Conservation (phyloP, 2,329 filamentous ascomycete genomes). For the Curvularia eragrostidis region DNA sequence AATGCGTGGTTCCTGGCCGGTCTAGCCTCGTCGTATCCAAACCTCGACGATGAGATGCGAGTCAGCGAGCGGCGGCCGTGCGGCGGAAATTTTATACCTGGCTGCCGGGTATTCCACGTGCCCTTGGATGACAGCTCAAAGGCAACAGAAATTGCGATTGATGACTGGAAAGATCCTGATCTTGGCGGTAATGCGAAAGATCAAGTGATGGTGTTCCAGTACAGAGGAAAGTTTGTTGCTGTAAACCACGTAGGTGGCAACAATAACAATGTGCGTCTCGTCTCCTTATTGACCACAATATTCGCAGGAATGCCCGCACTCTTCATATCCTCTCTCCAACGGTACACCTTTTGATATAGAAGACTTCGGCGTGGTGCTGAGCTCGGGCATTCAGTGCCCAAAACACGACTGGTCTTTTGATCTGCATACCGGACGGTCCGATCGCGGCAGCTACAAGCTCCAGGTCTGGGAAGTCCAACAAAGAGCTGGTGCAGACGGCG, state of each 20-base stretch:
- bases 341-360: slow-evolving; percentile 73
- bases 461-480: slow-evolving; percentile 70
- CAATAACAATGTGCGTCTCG: not conserved
- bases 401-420: slow-evolving; percentile 78
- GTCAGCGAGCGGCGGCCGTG: slow-evolving; percentile 29
- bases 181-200: slow-evolving; percentile 51
- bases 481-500: slow-evolving; percentile 12
- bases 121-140: slow-evolving; percentile 30
- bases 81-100: slow-evolving; percentile 19
- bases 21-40: slow-evolving; percentile 26
- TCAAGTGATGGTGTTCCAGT: slow-evolving; percentile 71
- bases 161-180: slow-evolving; percentile 36
- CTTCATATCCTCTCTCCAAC: slow-evolving; percentile 68
- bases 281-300: not conserved
- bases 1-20: slow-evolving; percentile 37
- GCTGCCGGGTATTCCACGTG: slow-evolving; percentile 36
- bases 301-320: slow-evolving; percentile 65
- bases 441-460: slow-evolving; percentile 68
- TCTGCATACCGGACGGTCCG: slow-evolving; percentile 66
- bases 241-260: slow-evolving; percentile 65
- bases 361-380: slow-evolving; percentile 70
- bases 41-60: slow-evolving; percentile 21
- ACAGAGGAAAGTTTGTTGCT: slow-evolving; percentile 69
- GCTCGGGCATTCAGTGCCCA: slow-evolving; percentile 69
- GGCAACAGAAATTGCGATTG: slow-evolving; percentile 27